phyloP scores from a whole-genome alignment of 352 stramenopile species.

The Thraustotheca clavata region DNA sequence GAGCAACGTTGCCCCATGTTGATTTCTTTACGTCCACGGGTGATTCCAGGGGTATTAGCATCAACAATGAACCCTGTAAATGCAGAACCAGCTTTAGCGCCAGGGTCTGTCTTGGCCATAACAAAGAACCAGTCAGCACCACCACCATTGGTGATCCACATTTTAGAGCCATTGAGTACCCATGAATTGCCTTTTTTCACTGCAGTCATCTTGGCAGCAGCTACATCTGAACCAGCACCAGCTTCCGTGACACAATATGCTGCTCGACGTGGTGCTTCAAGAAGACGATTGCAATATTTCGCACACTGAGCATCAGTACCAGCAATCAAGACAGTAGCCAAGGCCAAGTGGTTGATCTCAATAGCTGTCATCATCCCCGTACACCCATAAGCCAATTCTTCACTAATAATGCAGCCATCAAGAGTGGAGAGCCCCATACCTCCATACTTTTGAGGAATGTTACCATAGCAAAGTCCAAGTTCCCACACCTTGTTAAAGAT shows the following conservation, averaged over 20 bases:
- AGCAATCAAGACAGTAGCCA: conserved; percentile 75
- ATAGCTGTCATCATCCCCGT: conserved; percentile 89
- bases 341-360: conserved; percentile 79
- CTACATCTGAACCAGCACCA: conserved; percentile 82
- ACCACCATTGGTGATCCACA: conserved; percentile 91
- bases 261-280: conserved; percentile 72
- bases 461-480: conserved; percentile 78
- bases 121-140: conserved; percentile 90
- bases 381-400: conserved; percentile 88
- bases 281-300: conserved; percentile 80
- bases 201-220: conserved; percentile 82
- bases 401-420: conserved; percentile 79
- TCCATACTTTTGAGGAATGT: conserved; percentile 77
- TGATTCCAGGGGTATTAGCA: conserved; percentile 78
- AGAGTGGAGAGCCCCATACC: conserved; percentile 69
- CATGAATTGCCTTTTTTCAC: conserved; percentile 91
- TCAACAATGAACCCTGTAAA: conserved; percentile 90
- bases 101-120: conserved; percentile 82
- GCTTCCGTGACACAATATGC: conserved; percentile 89
- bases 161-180: conserved; percentile 89
- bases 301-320: conserved; percentile 72
- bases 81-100: conserved; percentile 51
- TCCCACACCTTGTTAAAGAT: conserved; percentile 87
- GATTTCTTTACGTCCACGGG: conserved; percentile 83
- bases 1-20: conserved; percentile 88